Conservation (phyloP, 352 stramenopile species). For the Phytophthora rubi region DNA sequence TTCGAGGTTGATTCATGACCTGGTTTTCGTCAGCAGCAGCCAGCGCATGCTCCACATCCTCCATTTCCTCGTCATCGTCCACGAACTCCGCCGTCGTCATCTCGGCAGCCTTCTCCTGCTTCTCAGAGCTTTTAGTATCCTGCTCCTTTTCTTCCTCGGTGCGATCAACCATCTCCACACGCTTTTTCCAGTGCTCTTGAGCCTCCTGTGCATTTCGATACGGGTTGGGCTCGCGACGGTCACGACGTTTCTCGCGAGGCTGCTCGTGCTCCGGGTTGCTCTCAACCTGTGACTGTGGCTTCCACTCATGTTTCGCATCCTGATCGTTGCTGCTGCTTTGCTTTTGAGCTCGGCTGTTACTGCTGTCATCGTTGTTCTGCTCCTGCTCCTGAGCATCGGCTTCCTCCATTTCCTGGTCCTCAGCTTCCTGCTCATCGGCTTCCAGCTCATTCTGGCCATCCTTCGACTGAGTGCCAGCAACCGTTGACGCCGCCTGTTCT, state of each 20-base stretch:
- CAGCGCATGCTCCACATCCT: slow-evolving; percentile 69
- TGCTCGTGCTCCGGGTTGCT: slow-evolving; percentile 50
- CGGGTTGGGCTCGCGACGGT: slow-evolving; percentile 93
- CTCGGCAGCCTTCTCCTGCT: slow-evolving; percentile 40
- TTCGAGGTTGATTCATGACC: slow-evolving; percentile 60
- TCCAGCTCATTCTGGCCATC: slow-evolving; percentile 83
- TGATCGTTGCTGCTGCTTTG: slow-evolving; percentile 59
- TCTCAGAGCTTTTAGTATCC: slow-evolving; percentile 44
- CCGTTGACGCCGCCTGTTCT: slow-evolving; percentile 61
- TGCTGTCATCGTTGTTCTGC: slow-evolving; percentile 67
- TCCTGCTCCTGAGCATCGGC: slow-evolving; percentile 51
- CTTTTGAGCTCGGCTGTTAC: slow-evolving; percentile 56
- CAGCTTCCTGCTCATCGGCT: slow-evolving; percentile 51
- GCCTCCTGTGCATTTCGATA: slow-evolving; percentile 95
- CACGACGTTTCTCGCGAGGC: slow-evolving; percentile 75
- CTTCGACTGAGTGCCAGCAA: slow-evolving; percentile 83
- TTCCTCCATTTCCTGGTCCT: slow-evolving; percentile 56
- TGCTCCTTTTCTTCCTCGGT: slow-evolving; percentile 48
- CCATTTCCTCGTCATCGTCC: slow-evolving; percentile 69
- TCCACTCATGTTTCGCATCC: slow-evolving; percentile 67
- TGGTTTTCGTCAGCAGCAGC: slow-evolving; percentile 74
- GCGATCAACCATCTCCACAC: slow-evolving; percentile 90
- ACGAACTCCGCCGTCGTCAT: slow-evolving; percentile 75
- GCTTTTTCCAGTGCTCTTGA: slow-evolving; percentile 97
- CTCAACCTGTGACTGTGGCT: slow-evolving; percentile 54